A percentile compares a stretch with the other conserved stretches of the same genome.
Conservation (phyloP, 2,329 filamentous ascomycete species). For the Dactylellina sp. region DNA sequence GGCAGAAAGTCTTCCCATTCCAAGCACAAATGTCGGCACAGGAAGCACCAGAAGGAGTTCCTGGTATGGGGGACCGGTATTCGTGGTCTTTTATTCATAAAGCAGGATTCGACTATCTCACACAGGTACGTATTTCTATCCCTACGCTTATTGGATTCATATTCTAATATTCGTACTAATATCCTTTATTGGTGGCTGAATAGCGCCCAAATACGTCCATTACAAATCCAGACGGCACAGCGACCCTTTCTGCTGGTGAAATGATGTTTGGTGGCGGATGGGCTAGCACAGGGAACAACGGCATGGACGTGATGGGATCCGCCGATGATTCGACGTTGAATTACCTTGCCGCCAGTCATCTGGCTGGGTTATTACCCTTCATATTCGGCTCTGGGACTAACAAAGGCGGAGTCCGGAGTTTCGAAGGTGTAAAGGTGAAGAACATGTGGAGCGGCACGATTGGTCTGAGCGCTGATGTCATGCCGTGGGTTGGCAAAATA, state of each 20-base stretch:
- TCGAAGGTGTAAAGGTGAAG: constrained; percentile 61
- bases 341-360: constrained; percentile 63
- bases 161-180: background rate
- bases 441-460: constrained; percentile 69
- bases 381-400: constrained; percentile 63
- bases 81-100: constrained; percentile 68
- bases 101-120: constrained; percentile 69
- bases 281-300: constrained; percentile 64
- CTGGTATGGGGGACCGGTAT: constrained; percentile 57
- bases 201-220: constrained; percentile 29
- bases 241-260: constrained; percentile 62
- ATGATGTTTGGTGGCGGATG: constrained; percentile 71
- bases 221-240: constrained; percentile 58
- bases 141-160: too few relatives aligned
- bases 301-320: constrained; percentile 66
- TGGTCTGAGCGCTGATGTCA: constrained; percentile 66
- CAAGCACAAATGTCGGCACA: constrained; percentile 69
- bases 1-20: constrained; percentile 66
- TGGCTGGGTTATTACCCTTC: constrained; percentile 65
- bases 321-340: constrained; percentile 67
- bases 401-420: constrained; percentile 52
- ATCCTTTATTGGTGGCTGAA: background rate
- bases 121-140: constrained; percentile 64
- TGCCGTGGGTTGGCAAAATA: constrained; percentile 69
- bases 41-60: constrained; percentile 63